phyloP scores from a whole-genome alignment of 345 rosid genomes.

The Camelina laxa region DNA sequence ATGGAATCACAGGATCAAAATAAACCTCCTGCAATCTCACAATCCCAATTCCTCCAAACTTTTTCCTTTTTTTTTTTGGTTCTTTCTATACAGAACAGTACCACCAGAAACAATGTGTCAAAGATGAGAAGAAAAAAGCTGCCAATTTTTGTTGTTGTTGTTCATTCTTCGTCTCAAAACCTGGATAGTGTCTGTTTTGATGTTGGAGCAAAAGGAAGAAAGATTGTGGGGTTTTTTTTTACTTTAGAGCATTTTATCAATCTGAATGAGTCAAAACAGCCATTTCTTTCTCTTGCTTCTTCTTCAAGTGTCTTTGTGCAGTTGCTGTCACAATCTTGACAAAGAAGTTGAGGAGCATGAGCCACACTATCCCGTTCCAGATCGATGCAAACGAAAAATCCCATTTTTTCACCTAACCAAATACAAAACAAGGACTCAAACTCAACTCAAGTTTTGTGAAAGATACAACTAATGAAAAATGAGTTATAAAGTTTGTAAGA shows the following conservation, averaged over 20 bases:
- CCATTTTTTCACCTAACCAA: constrained; percentile 73
- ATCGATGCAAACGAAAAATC: constrained; percentile 75
- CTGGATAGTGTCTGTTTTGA: constrained; percentile 29
- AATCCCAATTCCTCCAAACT: constrained; percentile 29
- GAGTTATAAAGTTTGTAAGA: neutral
- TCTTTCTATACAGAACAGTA: constrained; percentile 30
- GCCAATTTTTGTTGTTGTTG: neutral
- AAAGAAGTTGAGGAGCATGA: constrained; percentile 89
- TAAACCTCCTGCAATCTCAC: constrained; percentile 43
- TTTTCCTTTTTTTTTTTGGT: neutral
- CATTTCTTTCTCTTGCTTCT: constrained; percentile 73
- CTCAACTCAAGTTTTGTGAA: neutral
- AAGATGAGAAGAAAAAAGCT: constrained; percentile 25
- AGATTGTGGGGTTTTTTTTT: neutral
- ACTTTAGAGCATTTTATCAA: constrained; percentile 32
- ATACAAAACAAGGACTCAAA: neutral
- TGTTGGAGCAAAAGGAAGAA: constrained; percentile 17
- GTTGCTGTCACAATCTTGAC: constrained; percentile 80
- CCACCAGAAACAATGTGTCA: constrained; percentile 32
- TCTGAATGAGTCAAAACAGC: constrained; percentile 49
- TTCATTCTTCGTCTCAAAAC: constrained; percentile 23
- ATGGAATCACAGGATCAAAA: constrained; percentile 38
- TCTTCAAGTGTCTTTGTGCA: constrained; percentile 73
- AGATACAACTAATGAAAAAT: neutral
- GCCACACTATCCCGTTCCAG: constrained; percentile 97